Base-by-base conservation (phyloP, 805 yeast species). In the Yarrowia phangngaensis region DNA sequence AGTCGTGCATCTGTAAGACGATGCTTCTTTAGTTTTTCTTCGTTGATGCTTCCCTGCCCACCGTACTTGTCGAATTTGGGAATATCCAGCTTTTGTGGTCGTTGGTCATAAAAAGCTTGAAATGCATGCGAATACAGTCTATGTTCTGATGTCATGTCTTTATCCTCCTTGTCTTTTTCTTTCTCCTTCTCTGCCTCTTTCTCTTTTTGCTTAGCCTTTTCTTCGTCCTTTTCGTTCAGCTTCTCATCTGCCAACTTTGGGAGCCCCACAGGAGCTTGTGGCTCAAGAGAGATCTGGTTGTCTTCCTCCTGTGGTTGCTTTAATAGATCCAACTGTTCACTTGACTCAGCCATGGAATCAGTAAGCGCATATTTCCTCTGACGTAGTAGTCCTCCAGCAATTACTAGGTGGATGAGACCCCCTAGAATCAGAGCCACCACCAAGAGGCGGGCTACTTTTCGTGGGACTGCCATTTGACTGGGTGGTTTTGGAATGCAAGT, bases 1-100 rank as follows among this genome's bases (percentile, higher is more conserved):
- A 81, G 64, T 59, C 75, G 79, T 13, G 70, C 66, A 54, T 80
- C 84, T 6, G 79, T 70, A 56, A 79, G 70, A 19, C 49, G 54
- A 15, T 47, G 40, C 16, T 45, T 30, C 52, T 64, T 64, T 27
- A 53, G 60, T 23, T 56, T 63, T 30, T 56, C 61, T 16, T 41
- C 48, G 16, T 29, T 8, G 22, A 41, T 7, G n/a, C 8, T 4
- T 7, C 48, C 48, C 22, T n/a, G n/a, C n/a, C 17, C 35, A 16
- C 35, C 35, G 29, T 41, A 29, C 35, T 29, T 11, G 28, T 41
- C 27, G 20, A 29, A 29, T 6, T 41, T 41, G 11, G 35, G 35
- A 12, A 30, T 29, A 6, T 41, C 35, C 9, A 41, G 34, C 4
- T 29, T 19, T 22, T 41, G 35, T 2, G 48, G 48, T 4, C 48